Evolutionary conservation across 2,329 filamentous ascomycete species (phyloP).

Genomic region (Colletotrichum endophyticum): DNA sequence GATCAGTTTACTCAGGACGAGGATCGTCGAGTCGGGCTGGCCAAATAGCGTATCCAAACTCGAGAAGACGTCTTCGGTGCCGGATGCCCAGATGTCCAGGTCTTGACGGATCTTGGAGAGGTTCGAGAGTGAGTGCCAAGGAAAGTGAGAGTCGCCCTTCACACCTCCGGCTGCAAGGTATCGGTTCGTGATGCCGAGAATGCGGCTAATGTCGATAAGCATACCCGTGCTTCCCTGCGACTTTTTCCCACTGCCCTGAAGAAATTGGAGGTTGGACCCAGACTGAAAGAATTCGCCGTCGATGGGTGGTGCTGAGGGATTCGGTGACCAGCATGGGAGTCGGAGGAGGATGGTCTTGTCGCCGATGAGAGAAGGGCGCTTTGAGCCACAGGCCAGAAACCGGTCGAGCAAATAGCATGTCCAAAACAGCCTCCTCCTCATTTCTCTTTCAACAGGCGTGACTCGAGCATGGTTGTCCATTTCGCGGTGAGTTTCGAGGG

Average conservation of each 20-base stretch:
- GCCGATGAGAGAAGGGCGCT: conserved; percentile 78
- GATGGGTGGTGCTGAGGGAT: conserved; percentile 62
- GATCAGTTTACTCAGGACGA: conserved; percentile 84
- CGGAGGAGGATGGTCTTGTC: conserved; percentile 79
- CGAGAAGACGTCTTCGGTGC: conserved; percentile 79
- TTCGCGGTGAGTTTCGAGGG: conserved; percentile 81
- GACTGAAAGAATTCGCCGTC: conserved; percentile 85
- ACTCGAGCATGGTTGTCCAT: conserved; percentile 66
- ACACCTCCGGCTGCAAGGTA: conserved; percentile 87
- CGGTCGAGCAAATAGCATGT: conserved; percentile 86
- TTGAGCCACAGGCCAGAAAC: conserved; percentile 83
- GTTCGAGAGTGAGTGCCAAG: conserved; percentile 86
- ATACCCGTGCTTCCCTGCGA: conserved; percentile 79
- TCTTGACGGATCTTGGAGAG: conserved; percentile 87
- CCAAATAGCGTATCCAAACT: conserved; percentile 78
- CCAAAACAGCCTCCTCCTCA: conserved; percentile 84
- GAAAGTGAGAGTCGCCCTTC: conserved; percentile 88
- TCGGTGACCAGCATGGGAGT: conserved; percentile 75
- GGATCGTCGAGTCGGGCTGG: conserved; percentile 76
- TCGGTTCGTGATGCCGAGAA: conserved; percentile 81
- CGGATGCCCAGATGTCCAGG: conserved; percentile 83
- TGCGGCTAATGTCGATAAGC: conserved; percentile 83
- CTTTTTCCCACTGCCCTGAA: conserved; percentile 71
- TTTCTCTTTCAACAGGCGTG: conserved; percentile 74
- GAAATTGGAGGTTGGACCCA: conserved; percentile 77